Conservation (phyloP, 495 filamentous ascomycete species). For the Aspergillus indologenus region DNA sequence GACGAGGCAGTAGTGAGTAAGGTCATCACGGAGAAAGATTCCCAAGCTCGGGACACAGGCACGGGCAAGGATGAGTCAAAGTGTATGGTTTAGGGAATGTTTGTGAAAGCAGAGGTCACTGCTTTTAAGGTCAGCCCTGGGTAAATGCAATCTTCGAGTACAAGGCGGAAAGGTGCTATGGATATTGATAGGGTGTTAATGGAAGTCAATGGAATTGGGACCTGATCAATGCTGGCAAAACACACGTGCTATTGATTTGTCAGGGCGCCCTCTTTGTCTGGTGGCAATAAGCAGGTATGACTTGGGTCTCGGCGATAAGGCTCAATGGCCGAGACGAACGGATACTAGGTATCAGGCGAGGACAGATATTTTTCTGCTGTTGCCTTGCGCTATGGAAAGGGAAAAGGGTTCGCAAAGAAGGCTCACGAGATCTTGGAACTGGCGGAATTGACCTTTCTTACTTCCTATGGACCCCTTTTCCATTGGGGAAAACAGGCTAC, state of each 20-base stretch:
- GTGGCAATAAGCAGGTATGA: constrained; percentile 33
- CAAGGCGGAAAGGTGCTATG: constrained; percentile 12
- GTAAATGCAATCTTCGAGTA: constrained; percentile 3
- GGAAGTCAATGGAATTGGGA: constrained; percentile 40
- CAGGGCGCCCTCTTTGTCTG: constrained; percentile 35
- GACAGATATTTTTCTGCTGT: neutral
- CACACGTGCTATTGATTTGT: constrained; percentile 41
- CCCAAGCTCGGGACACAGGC: neutral
- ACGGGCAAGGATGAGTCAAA: neutral
- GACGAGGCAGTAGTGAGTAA: constrained; percentile 24
- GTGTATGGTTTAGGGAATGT: neutral
- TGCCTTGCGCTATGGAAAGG: neutral
- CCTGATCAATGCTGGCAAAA: constrained; percentile 25
- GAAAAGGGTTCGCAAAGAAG: constrained; percentile 2
- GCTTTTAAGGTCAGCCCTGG: constrained; percentile 3
- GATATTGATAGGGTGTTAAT: constrained; percentile 29
- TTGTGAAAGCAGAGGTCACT: constrained; percentile 3
- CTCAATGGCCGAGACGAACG: constrained; percentile 12
- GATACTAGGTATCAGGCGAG: neutral
- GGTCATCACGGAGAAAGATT: constrained; percentile 23
- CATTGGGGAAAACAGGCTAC: neutral
- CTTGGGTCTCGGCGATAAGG: constrained; percentile 24
- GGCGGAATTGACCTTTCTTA: neutral
- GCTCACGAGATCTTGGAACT: neutral
- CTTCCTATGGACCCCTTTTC: neutral